Base-by-base conservation (phyloP, 768 basidiomycete species). In the Chalciporus sphaerocephalus region DNA sequence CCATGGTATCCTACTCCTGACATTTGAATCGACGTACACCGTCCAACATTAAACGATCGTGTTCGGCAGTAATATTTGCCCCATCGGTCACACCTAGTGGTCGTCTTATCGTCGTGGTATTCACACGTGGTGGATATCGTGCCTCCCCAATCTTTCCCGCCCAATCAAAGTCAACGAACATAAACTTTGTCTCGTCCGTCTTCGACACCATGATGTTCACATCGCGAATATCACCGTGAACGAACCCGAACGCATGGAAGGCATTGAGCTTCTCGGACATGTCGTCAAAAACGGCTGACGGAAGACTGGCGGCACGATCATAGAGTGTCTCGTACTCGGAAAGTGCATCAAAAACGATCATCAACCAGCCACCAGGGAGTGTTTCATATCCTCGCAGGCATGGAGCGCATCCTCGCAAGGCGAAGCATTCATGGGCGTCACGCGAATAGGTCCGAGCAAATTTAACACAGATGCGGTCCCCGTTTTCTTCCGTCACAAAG, bases 341-440 rank as follows among this genome's bases (percentile, higher is more conserved):
- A n/a, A 64, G 35, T 42, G 40, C 45, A 16, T 67, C 65, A 66
- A 70, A 69, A 17, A 68, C 55, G 0, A 68, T 65, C 62, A 67
- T 62, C 42, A 18, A 60, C 61, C 59, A 63, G 23, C 64, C 61
- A 18, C 63, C 68, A 28, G 57, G 42, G 9, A 68, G 37, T 9
- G 12, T 13, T 25, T 66, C 56, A 38, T 61, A 57, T 15, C 54
- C 62, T 25, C 44, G 35, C 15, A 69, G 45, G 27, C n/a, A 44
- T 3, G 65, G 67, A 13, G 67, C 67, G 50, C 33, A 50, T 5
- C 56, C 62, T 27, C 49, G 16, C 10, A 22, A 42, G 20, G 55
- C 58, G 46, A 46, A 51, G 17, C 38, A 35, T 16, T 38, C n/a
- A 37, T 69, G 69, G 20, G 47, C 62, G 17, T 59, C 60, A 38